Evolutionary conservation across 805 yeast species (phyloP).

Genomic region (Schwanniomyces occidentalis): DNA sequence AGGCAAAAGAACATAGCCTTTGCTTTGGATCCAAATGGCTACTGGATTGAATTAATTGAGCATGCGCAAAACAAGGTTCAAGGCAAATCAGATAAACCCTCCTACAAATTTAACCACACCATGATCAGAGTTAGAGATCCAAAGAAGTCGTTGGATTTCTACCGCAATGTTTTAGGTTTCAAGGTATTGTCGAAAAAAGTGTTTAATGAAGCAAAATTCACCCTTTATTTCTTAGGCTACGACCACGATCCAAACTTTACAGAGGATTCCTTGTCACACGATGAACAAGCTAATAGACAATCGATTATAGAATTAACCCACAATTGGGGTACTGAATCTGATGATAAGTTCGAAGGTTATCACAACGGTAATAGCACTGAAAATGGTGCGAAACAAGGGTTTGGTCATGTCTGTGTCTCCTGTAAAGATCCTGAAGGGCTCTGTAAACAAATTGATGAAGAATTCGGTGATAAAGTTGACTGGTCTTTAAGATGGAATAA

Average conservation of each 20-base stretch:
- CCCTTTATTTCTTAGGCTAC: conserved; percentile 84
- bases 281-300: conserved; percentile 48
- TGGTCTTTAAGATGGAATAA: conserved; percentile 62
- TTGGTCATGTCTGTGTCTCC: conserved; percentile 80
- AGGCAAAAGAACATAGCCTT: conserved; percentile 93
- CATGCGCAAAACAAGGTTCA: conserved; percentile 46
- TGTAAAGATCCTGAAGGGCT: conserved; percentile 60
- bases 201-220: conserved; percentile 72
- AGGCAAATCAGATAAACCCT: conserved; percentile 35
- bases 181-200: conserved; percentile 58
- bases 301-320: conserved; percentile 87
- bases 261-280: conserved; percentile 35
- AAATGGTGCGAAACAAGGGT: conserved; percentile 69
- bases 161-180: conserved; percentile 80
- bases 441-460: conserved; percentile 51
- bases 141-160: conserved; percentile 69
- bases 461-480: conserved; percentile 40
- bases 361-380: conserved; percentile 72
- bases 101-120: conserved; percentile 74
- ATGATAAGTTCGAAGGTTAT: conserved; percentile 66
- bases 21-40: conserved; percentile 92
- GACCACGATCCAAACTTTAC: conserved; percentile 44
- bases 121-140: conserved; percentile 95
- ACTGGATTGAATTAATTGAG: conserved; percentile 90
- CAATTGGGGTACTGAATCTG: conserved; percentile 93